These are phyloP conservation scores for Blumeria hordei DNA, from an alignment of 2,329 filamentous ascomycete genomes.

Conservation along the genomic window DNA sequence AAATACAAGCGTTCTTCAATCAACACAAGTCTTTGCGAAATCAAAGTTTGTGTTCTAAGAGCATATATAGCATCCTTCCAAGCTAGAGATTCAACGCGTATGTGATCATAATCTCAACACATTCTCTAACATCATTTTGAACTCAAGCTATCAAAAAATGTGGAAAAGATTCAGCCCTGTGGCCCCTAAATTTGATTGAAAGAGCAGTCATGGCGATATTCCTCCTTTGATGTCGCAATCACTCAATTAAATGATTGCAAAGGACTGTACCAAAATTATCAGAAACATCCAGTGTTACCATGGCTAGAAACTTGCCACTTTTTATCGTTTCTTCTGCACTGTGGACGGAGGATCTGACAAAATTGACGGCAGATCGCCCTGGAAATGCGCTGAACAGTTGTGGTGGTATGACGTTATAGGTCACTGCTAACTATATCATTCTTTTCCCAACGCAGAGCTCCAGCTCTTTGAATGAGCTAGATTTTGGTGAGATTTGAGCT, in stretches of 20 bases:
- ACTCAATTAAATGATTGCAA: neutral
- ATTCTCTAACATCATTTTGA: neutral
- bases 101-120: neutral
- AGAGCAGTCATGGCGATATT: neutral
- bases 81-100: no score
- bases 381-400: neutral
- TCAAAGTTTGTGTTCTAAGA: no score
- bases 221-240: neutral
- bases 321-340: neutral
- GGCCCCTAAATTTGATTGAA: neutral
- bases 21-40: no score
- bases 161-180: neutral
- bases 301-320: neutral
- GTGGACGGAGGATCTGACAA: neutral
- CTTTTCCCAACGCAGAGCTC: neutral
- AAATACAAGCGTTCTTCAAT: no score
- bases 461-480: neutral
- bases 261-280: neutral
- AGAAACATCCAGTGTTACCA: neutral
- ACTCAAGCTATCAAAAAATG: neutral
- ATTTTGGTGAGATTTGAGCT: neutral
- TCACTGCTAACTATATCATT: neutral
- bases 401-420: neutral
- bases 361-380: neutral
- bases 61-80: no score